Conservation (phyloP, 805 yeast genomes). For the Yarrowia sp. region DNA sequence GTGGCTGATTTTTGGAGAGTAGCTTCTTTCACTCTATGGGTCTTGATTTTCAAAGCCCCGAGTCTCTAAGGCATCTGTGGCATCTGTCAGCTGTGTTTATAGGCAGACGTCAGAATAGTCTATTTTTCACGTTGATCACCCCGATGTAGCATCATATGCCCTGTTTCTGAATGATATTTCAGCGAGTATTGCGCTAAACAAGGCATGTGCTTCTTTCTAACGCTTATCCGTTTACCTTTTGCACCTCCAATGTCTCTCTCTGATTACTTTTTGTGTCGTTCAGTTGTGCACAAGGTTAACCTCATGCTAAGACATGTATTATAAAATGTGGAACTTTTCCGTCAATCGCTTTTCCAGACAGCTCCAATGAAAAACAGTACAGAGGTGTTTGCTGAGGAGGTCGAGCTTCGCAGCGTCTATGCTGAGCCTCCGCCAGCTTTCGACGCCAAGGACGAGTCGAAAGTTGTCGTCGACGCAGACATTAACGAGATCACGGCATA, state of each 20-base stretch:
- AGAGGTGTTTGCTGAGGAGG: constrained; percentile 5
- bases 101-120: neutral
- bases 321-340: constrained; percentile 13
- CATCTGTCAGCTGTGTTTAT: neutral
- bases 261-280: neutral
- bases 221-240: neutral
- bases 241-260: neutral
- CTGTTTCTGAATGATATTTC: neutral
- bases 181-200: neutral
- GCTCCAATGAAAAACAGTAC: constrained; percentile 12
- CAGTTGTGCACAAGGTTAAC: neutral
- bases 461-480: neutral
- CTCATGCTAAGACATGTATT: neutral
- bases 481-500: constrained; percentile 9
- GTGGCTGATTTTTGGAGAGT: neutral
- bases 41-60: neutral
- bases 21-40: neutral
- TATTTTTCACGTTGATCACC: neutral
- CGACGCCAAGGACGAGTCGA: neutral
- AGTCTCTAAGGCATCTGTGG: neutral
- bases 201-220: no score
- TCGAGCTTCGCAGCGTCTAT: neutral
- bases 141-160: no score
- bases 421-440: neutral
- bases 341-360: neutral